Base-by-base conservation (phyloP, 2,329 filamentous ascomycete species). In the Trichoderma citrinoviride region DNA sequence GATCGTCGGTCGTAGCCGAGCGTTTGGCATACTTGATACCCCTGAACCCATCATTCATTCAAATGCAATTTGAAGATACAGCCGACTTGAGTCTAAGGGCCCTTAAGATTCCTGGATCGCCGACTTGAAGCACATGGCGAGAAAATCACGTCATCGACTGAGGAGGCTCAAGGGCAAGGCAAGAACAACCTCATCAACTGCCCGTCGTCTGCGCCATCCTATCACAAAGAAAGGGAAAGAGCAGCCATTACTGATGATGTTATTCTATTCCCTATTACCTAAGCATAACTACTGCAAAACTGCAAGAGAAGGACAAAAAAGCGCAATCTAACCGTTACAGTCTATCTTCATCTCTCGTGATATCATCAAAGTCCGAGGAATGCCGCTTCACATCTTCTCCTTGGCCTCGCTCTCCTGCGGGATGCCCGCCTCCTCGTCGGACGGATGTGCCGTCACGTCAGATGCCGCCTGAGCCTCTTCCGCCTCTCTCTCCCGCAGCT, bases 341-440 rank as follows among this genome's bases (percentile, higher is more conserved):
- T 29, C 8, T 19, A 29, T 17, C 33, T 7, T 27, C 37, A 23
- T 50, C 33, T 27, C 33, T 50, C 57, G 15, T 61, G 7, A n/a
- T 25, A 61, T 33, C 14, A 33, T 53, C 15, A 58, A 33, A 2
- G 1, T 23, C 44, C 23, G 12, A n/a, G n/a, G n/a, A 10, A 29
- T 29, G 33, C 4, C 21, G 37, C 37, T 52, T 52, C 47, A 61
- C 5, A 7, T 7, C 37, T 61, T 61, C 37, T 61, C 58, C 49
- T 29, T 52, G 12, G 23, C 37, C 7, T 25, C 58, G 7, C 7
- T 37, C 37, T 53, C 47, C 1, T 47, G 61, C 15, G 14, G 50
- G 23, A 47, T 29, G 8, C n/a, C 61, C 1, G 21, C 50, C 29
- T 63, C 61, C 40, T 63, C 61, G 25, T 63, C 61, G n/a, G 50